These are phyloP conservation scores for Echites panduratus DNA, from an alignment of 257 asterid species.

Conservation along the genomic window DNA sequence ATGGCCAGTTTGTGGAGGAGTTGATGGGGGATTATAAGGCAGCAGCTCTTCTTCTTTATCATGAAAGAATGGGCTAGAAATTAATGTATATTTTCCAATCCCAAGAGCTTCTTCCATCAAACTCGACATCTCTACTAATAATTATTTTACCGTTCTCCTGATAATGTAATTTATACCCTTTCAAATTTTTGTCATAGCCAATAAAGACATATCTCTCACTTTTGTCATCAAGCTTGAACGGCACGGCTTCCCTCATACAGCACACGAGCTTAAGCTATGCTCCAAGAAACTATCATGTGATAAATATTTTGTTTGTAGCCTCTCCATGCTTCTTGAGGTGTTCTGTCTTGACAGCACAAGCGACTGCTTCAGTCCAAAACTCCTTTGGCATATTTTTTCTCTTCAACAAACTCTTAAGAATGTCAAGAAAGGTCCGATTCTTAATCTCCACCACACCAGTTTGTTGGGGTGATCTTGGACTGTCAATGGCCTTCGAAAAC, in stretches of 20 bases:
- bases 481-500: neutral
- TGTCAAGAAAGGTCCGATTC: neutral
- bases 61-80: neutral
- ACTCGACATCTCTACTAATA: neutral
- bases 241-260: too few species aligned
- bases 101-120: too few species aligned
- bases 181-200: neutral
- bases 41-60: neutral
- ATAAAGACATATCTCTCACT: neutral
- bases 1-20: too few species aligned
- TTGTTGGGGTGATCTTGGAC: neutral
- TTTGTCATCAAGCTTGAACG: too few species aligned
- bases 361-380: too few species aligned
- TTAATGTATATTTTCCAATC: too few species aligned
- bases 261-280: too few species aligned
- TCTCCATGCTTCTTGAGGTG: neutral
- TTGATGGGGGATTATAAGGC: too few species aligned
- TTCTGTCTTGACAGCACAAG: too few species aligned
- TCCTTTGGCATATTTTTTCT: too few species aligned
- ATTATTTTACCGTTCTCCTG: neutral
- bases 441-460: neutral
- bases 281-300: too few species aligned
- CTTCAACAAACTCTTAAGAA: too few species aligned
- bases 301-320: neutral
- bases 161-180: neutral